Conservation (phyloP, 495 filamentous ascomycete genomes). For the Lichenothelia convexa region DNA sequence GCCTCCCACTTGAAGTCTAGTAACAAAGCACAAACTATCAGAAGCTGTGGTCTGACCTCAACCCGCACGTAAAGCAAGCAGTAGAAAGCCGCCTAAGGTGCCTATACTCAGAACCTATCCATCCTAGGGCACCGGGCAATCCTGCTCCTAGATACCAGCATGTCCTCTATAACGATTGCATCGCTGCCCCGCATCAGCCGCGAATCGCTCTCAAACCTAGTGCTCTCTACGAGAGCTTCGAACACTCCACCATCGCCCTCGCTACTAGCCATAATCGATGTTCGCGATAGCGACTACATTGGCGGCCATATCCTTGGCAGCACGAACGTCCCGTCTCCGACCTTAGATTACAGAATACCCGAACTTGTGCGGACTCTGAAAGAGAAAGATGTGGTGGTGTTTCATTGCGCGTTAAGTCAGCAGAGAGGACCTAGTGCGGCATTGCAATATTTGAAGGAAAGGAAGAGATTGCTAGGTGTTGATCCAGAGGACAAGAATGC, state of each 20-base stretch:
- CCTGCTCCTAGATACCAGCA: too few species aligned
- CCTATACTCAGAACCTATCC: too few species aligned
- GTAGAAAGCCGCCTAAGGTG: too few species aligned
- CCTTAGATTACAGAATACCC: slow-evolving; percentile 57
- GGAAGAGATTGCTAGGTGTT: slow-evolving; percentile 28
- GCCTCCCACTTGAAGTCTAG: too few species aligned
- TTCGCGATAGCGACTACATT: slow-evolving; percentile 78
- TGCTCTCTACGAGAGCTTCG: slow-evolving; percentile 33
- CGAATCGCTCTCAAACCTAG: slow-evolving; percentile 36
- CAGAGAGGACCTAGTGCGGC: slow-evolving; percentile 63
- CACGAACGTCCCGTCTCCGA: slow-evolving; percentile 52
- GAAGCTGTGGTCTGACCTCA: background rate
- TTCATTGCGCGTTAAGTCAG: slow-evolving; percentile 91
- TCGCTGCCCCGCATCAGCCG: slow-evolving; percentile 47
- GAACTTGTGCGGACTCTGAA: slow-evolving; percentile 62
- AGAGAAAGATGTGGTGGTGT: slow-evolving; percentile 69
- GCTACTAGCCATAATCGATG: slow-evolving; percentile 63
- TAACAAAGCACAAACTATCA: too few species aligned
- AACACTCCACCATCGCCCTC: slow-evolving; percentile 27
- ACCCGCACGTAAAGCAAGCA: too few species aligned
- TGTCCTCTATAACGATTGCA: slow-evolving; percentile 39
- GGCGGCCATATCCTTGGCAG: slow-evolving; percentile 73
- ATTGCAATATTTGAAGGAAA: slow-evolving; percentile 46
- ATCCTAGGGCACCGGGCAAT: too few species aligned
- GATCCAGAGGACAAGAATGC: slow-evolving; percentile 18